These are phyloP conservation scores for Ceratocystiopsis sp. DNA, from an alignment of 2,329 filamentous ascomycete species.

Conservation along the genomic window DNA sequence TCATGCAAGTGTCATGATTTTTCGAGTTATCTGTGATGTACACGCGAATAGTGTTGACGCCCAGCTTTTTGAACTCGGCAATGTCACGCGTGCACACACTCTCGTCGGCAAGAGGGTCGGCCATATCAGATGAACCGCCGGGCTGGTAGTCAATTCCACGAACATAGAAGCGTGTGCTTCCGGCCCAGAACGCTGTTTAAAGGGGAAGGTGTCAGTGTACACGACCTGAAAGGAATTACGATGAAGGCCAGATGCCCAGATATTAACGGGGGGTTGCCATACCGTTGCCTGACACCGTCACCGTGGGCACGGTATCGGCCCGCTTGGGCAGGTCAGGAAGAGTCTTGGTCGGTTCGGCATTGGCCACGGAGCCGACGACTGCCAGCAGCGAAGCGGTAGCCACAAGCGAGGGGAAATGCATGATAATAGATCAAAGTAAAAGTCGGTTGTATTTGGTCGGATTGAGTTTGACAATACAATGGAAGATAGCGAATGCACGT, in stretches of 20 bases:
- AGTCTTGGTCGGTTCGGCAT: conserved; percentile 33
- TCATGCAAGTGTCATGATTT: conserved; percentile 76
- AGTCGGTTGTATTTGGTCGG: too few relatives aligned
- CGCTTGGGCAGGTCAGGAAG: conserved; percentile 33
- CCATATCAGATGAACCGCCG: conserved; percentile 35
- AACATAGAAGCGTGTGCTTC: conserved; percentile 37
- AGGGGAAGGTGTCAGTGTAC: too few relatives aligned
- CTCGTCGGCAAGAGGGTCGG: conserved; percentile 62
- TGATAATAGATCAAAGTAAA: conserved; percentile 14
- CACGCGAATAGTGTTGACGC: conserved; percentile 80
- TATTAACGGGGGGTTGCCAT: conserved; percentile 12
- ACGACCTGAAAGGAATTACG: too few relatives aligned
- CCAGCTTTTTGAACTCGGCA: conserved; percentile 63
- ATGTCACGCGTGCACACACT: conserved; percentile 64
- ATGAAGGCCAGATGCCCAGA: neutral
- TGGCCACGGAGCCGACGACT: conserved; percentile 15
- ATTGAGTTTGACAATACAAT: neutral
- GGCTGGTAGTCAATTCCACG: conserved; percentile 47
- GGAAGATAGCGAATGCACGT: too few relatives aligned
- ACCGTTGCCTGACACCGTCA: conserved; percentile 42
- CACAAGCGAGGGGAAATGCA: conserved; percentile 31
- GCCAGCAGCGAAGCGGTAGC: conserved; percentile 31
- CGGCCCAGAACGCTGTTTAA: conserved; percentile 35
- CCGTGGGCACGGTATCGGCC: conserved; percentile 25
- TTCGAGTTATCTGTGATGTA: conserved; percentile 82